Conservation (phyloP, 371 early-diverging fungal genomes). For the Mycotypha africana region DNA sequence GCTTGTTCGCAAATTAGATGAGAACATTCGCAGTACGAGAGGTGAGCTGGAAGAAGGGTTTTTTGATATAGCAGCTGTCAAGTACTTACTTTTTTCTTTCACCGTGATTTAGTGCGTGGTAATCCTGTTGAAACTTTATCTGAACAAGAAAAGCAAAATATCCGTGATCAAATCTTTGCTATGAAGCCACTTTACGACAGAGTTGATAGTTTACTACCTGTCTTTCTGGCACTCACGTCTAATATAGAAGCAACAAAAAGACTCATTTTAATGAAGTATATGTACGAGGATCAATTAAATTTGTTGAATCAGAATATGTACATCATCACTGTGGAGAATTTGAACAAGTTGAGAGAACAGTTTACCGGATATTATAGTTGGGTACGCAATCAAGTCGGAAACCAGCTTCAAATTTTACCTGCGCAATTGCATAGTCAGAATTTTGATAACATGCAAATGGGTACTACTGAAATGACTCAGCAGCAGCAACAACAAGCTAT, state of each 20-base stretch:
- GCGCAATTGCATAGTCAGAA: no score
- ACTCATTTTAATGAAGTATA: slow-evolving; percentile 52
- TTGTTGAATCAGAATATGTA: slow-evolving; percentile 38
- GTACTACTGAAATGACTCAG: no score
- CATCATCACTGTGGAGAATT: slow-evolving; percentile 38
- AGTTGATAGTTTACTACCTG: slow-evolving; percentile 40
- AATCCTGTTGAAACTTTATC: slow-evolving; percentile 30
- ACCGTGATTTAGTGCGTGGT: slow-evolving; percentile 30
- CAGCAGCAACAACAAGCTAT: slow-evolving; percentile 10
- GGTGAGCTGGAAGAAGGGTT: slow-evolving; percentile 29
- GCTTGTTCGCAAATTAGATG: slow-evolving; percentile 43
- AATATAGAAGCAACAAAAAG: slow-evolving; percentile 40
- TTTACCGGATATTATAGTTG: slow-evolving; percentile 45
- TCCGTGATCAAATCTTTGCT: slow-evolving; percentile 33
- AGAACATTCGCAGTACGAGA: slow-evolving; percentile 35
- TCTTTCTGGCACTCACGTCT: slow-evolving; percentile 36
- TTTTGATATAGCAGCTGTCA: neutral
- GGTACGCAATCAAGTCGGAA: slow-evolving; percentile 11
- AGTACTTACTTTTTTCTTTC: neutral
- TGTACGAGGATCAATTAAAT: slow-evolving; percentile 54
- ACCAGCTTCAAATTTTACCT: no score
- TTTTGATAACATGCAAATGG: no score
- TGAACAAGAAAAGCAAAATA: slow-evolving; percentile 47
- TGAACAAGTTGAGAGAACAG: slow-evolving; percentile 43
- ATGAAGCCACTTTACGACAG: slow-evolving; percentile 46